Percentiles rank a stretch among this genome's conserved stretches.
These are phyloP conservation scores for Starmerella tilneyi DNA, from an alignment of 805 yeast genomes.

Conservation along the genomic window DNA sequence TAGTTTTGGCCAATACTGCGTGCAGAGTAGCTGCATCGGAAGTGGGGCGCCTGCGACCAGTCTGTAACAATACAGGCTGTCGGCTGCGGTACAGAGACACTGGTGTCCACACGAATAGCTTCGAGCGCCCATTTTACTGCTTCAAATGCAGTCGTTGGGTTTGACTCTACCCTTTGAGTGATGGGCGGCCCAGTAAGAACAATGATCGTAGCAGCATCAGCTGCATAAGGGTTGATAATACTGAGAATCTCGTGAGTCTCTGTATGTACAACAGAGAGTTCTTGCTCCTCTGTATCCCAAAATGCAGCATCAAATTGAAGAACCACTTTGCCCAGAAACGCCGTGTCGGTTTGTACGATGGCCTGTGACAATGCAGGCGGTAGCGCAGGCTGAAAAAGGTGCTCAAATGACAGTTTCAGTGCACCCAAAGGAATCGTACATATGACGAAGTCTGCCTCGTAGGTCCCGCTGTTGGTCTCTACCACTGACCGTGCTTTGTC, in stretches of 20 bases:
- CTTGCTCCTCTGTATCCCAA: conserved; percentile 45
- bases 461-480: conserved; percentile 28
- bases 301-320: conserved; percentile 54
- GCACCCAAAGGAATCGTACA: conserved; percentile 74
- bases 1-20: conserved; percentile 63
- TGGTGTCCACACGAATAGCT: conserved; percentile 25
- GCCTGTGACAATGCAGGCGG: conserved; percentile 37
- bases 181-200: conserved; percentile 62
- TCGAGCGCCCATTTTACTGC: conserved; percentile 45
- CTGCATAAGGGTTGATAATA: conserved; percentile 50
- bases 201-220: conserved; percentile 39
- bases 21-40: conserved; percentile 70
- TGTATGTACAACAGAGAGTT: conserved; percentile 14
- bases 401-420: conserved; percentile 31
- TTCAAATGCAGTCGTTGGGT: conserved; percentile 47
- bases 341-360: conserved; percentile 45
- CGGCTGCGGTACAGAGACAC: conserved; percentile 33
- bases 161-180: conserved; percentile 46
- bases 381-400: conserved; percentile 25
- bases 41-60: conserved; percentile 65
- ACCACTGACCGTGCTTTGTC: conserved; percentile 25
- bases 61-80: conserved; percentile 38
- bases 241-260: conserved; percentile 51
- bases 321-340: conserved; percentile 62
- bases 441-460: conserved; percentile 46